Conservation (phyloP, 192 early-diverging fungal genomes). For the Powellomyces hirtus region DNA sequence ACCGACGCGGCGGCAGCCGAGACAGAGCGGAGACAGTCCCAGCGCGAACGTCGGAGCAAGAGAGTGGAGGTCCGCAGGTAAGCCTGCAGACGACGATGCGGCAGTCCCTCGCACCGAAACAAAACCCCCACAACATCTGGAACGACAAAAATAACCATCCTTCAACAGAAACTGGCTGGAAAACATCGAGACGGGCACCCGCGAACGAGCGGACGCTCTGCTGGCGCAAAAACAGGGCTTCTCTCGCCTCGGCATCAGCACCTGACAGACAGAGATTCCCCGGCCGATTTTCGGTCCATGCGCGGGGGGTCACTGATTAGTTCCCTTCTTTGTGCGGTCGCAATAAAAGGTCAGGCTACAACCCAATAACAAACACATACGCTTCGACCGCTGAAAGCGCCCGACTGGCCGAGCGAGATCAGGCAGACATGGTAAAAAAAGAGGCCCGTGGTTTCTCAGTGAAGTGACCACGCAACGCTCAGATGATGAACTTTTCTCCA, state of each 20-base stretch:
- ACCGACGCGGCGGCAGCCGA: conserved; percentile 36
- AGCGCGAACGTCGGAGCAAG: conserved; percentile 21
- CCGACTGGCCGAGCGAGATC: conserved; percentile 31
- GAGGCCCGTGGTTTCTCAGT: too few relatives aligned
- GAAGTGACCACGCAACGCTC: neutral
- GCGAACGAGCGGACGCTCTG: conserved; percentile 11
- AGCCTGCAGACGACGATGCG: too few relatives aligned
- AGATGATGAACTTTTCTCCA: neutral
- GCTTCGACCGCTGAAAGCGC: conserved; percentile 21
- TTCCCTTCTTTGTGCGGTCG: too few relatives aligned
- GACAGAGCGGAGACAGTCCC: conserved; percentile 14
- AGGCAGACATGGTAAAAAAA: conserved; percentile 35
- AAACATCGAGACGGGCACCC: conserved; percentile 29
- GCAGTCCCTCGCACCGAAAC: too few relatives aligned
- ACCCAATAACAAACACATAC: conserved; percentile 45
- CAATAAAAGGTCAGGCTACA: conserved; percentile 40
- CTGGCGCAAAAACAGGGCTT: conserved; percentile 16
- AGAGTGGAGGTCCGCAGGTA: conserved; percentile 31
- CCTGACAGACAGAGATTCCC: too few relatives aligned
- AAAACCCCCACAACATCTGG: too few relatives aligned
- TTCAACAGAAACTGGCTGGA: conserved; percentile 27
- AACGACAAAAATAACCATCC: too few relatives aligned
- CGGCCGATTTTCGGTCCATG: too few relatives aligned
- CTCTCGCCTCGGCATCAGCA: conserved; percentile 30
- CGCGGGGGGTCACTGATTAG: too few relatives aligned